Evolutionary conservation across 805 yeast genomes (phyloP), one percentile per base, ranked within the genome.

Genomic region (Cyberlindnera veronae): DNA sequence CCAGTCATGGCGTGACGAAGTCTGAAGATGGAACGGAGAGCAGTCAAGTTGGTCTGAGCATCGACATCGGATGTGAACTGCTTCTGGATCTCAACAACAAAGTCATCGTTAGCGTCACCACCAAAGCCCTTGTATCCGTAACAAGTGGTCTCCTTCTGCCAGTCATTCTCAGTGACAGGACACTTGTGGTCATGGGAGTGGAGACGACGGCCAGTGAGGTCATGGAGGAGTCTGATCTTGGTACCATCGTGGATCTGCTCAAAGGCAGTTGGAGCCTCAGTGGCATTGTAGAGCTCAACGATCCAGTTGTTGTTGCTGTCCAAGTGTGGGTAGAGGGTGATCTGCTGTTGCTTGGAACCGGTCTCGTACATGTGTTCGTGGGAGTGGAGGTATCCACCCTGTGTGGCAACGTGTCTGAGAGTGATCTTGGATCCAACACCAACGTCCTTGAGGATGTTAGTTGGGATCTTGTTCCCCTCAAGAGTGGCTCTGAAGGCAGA

Each of bases 91-190:
- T 84, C 91, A 45, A 85, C 80, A 46, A 80, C 62, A 63, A 84
- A 85, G 59, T 84, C 90, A 64, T 85, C 95, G 62, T 85, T 85
- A 40, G 88, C 81, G 64, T 85, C 93, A 62, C 95, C 95, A 19
- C 57, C 78, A 53, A 84, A 85, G 4, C 85, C 88, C 32, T 79
- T 81, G 53, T 58, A 80, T 17, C 95, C 95, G 59, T 85, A 85
- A 63, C 81, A 71, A 4, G 88, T 74, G 15, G 73, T 87, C 67
- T 85, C 95, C 62, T 81, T 83, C 66, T 83, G 90, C 93, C 93
- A 85, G 54, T 85, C 95, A 31, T 56, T 63, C 57, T 78, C 83
- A 42, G 82, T 69, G 15, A 84, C 87, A 14, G 91, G 86, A 19
- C 90, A 80, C 61, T 84, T 81, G 53, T 82, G 81, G 59, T 85